A percentile compares a stretch with the other conserved stretches of the same genome.
Conservation (phyloP, 2,329 filamentous ascomycete genomes). For the Xylaria arbuscula region DNA sequence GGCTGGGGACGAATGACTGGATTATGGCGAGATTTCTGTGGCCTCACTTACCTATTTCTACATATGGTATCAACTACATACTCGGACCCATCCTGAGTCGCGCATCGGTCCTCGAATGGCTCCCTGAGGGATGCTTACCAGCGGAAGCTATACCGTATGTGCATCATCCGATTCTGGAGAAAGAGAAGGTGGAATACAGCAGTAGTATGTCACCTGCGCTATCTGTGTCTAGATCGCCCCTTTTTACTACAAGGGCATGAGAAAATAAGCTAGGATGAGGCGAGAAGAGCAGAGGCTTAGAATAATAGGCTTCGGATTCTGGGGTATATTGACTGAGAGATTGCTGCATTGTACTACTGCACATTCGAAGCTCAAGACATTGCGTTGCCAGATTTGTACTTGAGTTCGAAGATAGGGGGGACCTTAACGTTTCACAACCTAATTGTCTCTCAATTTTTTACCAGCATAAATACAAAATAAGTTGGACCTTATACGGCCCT, state of each 20-base stretch:
- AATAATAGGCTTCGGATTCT: not conserved
- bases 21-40: conserved; percentile 38
- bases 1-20: conserved; percentile 38
- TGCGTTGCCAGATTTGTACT: conserved; percentile 3
- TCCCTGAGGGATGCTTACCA: conserved; percentile 40
- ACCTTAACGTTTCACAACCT: conserved; percentile 2
- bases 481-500: not conserved
- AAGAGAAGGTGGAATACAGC: not conserved
- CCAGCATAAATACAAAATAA: conserved; percentile 3
- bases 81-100: conserved; percentile 36
- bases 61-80: conserved; percentile 30
- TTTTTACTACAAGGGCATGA: conserved; percentile 32
- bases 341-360: too few species aligned
- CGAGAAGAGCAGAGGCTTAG: not conserved
- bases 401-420: not conserved
- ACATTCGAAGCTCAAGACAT: not conserved
- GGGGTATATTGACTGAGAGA: not conserved
- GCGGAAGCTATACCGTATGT: conserved; percentile 40
- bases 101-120: conserved; percentile 43
- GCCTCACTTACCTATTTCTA: conserved; percentile 28
- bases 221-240: conserved; percentile 13
- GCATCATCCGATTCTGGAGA: conserved; percentile 24
- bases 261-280: not conserved
- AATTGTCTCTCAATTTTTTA: conserved; percentile 9
- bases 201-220: not conserved